Evolutionary conservation across 2,329 filamentous ascomycete genomes (phyloP).

Genomic region (Calonectria pseudoreteaudii): DNA sequence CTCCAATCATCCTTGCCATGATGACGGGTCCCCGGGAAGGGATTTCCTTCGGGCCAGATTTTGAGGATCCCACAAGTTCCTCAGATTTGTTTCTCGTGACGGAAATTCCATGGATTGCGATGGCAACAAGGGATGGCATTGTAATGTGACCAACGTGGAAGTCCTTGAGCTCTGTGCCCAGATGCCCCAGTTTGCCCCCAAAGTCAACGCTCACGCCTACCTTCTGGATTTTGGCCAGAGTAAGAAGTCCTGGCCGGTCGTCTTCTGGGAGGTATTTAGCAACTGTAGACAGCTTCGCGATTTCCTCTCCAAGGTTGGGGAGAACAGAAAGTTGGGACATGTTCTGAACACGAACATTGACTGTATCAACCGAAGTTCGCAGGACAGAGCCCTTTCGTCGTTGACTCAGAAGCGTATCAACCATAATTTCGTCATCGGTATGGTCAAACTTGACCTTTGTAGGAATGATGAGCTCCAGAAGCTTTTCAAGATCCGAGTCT

Average conservation of each 20-base stretch:
- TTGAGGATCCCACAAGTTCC: slow-evolving; percentile 73
- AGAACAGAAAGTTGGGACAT: slow-evolving; percentile 76
- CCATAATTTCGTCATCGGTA: slow-evolving; percentile 90
- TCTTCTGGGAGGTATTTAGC: slow-evolving; percentile 97
- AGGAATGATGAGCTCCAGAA: slow-evolving; percentile 89
- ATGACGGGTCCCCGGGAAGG: slow-evolving; percentile 64
- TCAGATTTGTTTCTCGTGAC: slow-evolving; percentile 76
- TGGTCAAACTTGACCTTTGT: slow-evolving; percentile 90
- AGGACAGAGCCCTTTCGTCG: slow-evolving; percentile 87
- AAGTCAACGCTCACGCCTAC: slow-evolving; percentile 72
- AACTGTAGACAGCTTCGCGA: slow-evolving; percentile 85
- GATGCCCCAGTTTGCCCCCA: slow-evolving; percentile 75
- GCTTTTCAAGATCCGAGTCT: slow-evolving; percentile 82
- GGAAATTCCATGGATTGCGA: slow-evolving; percentile 75
- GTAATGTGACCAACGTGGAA: slow-evolving; percentile 85
- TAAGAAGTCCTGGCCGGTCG: slow-evolving; percentile 89
- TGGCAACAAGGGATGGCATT: slow-evolving; percentile 83
- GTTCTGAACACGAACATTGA: slow-evolving; percentile 72
- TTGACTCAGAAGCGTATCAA: slow-evolving; percentile 90
- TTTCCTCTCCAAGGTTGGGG: slow-evolving; percentile 79
- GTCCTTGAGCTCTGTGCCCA: slow-evolving; percentile 69
- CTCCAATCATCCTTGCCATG: slow-evolving; percentile 90
- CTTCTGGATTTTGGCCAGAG: slow-evolving; percentile 74
- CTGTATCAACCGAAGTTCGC: slow-evolving; percentile 73
- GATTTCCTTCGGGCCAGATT: slow-evolving; percentile 43